phyloP scores from a whole-genome alignment of 495 filamentous ascomycete genomes.

The Ramalina intermedia region DNA sequence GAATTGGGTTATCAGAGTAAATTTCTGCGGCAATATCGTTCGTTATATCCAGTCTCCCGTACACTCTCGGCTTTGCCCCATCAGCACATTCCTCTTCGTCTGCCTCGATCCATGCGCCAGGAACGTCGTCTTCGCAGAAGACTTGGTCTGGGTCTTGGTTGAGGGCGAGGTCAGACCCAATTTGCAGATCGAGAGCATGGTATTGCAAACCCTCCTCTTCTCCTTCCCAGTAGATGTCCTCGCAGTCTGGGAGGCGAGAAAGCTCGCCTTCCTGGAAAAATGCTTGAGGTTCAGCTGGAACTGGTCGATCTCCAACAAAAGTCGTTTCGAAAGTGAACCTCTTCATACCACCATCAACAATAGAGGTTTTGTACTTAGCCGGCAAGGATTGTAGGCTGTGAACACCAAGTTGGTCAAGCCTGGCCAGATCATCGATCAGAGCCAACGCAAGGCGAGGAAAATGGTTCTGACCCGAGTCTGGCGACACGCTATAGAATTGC shows the following conservation, averaged over 20 bases:
- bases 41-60: background rate
- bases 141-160: background rate
- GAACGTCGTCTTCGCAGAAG: background rate
- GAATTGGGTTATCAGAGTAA: background rate
- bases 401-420: background rate
- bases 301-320: background rate
- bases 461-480: background rate
- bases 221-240: background rate
- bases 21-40: background rate
- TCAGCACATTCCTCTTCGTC: background rate
- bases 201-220: background rate
- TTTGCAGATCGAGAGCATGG: background rate
- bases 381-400: background rate
- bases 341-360: background rate
- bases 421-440: background rate
- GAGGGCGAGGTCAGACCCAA: background rate
- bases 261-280: background rate
- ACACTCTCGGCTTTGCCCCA: background rate
- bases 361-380: background rate
- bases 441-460: background rate
- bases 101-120: background rate
- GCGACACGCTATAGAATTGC: background rate
- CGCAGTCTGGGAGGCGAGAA: background rate
- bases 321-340: background rate
- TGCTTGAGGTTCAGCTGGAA: background rate